These are phyloP conservation scores for Angomonas ambiguus DNA, from an alignment of 208 protist species.

Conservation along the genomic window DNA sequence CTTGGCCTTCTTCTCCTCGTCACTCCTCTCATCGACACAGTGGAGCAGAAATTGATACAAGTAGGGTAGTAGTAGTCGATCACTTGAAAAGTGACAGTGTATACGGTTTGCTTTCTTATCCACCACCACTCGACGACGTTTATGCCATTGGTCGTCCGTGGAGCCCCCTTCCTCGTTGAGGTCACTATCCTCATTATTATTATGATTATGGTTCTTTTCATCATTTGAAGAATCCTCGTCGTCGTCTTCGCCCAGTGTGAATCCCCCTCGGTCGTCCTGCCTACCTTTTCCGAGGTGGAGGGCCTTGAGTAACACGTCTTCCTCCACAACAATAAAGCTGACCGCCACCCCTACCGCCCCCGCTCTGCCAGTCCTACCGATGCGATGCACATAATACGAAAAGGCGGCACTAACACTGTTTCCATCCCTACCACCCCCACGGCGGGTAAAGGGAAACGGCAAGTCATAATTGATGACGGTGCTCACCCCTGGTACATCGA, in stretches of 20 bases:
- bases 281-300: background rate
- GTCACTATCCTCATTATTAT: background rate
- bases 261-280: background rate
- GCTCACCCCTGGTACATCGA: slow-evolving; percentile 95
- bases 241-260: background rate
- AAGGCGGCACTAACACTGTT: slow-evolving; percentile 36
- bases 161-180: background rate
- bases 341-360: slow-evolving; percentile 85
- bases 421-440: background rate
- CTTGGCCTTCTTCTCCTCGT: slow-evolving; percentile 8
- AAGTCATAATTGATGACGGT: slow-evolving; percentile 99
- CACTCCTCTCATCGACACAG: slow-evolving; percentile 49
- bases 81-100: slow-evolving; percentile 26
- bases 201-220: background rate
- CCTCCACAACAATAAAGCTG: slow-evolving; percentile 88
- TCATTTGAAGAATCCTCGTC: background rate
- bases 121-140: background rate
- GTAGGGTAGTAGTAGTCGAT: slow-evolving; percentile 42
- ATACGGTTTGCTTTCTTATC: background rate
- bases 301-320: slow-evolving; percentile 27
- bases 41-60: slow-evolving; percentile 67
- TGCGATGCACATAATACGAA: slow-evolving; percentile 94
- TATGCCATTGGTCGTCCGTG: background rate
- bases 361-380: slow-evolving; percentile 91
- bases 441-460: slow-evolving; percentile 41